Conservation (phyloP, 2,329 filamentous ascomycete genomes). For the Colletotrichum endophyticum region DNA sequence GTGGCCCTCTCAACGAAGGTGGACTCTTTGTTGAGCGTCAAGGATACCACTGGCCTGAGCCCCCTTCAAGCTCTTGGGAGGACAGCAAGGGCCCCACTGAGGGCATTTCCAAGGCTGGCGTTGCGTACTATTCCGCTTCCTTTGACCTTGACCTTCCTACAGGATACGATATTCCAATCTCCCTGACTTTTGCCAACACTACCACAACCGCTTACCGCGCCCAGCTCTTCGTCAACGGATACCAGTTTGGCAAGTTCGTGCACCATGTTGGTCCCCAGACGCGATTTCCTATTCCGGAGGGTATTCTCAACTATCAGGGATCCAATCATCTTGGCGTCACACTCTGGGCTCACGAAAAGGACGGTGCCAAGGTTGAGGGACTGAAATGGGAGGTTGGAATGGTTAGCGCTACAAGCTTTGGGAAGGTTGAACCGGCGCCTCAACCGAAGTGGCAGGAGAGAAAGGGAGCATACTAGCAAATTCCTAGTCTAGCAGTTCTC, state of each 20-base stretch:
- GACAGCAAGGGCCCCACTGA: conserved; percentile 34
- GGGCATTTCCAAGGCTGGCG: conserved; percentile 49
- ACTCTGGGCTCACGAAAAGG: conserved; percentile 65
- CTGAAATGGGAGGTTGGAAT: conserved; percentile 38
- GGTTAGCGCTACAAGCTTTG: conserved; percentile 50
- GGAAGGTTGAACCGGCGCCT: conserved; percentile 42
- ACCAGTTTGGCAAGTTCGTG: conserved; percentile 61
- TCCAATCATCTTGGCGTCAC: conserved; percentile 70
- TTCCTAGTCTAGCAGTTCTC: too few relatives aligned
- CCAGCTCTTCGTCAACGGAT: conserved; percentile 74
- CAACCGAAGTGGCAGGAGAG: conserved; percentile 47
- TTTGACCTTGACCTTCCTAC: conserved; percentile 59
- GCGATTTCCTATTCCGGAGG: conserved; percentile 70
- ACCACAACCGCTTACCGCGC: conserved; percentile 51
- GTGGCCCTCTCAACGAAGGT: conserved; percentile 67
- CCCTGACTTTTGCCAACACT: conserved; percentile 55
- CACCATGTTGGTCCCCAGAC: conserved; percentile 74
- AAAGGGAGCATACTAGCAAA: conserved; percentile 49
- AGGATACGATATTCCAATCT: conserved; percentile 60
- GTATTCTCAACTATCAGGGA: conserved; percentile 69
- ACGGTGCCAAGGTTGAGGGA: conserved; percentile 46
- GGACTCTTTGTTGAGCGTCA: conserved; percentile 61
- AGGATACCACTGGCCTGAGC: conserved; percentile 59
- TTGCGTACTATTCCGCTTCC: conserved; percentile 59
- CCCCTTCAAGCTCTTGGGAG: conserved; percentile 49